Percentiles rank a stretch among this genome's conserved stretches.
Conservation (phyloP, 768 basidiomycete species). For the Hericium erinaceus region DNA sequence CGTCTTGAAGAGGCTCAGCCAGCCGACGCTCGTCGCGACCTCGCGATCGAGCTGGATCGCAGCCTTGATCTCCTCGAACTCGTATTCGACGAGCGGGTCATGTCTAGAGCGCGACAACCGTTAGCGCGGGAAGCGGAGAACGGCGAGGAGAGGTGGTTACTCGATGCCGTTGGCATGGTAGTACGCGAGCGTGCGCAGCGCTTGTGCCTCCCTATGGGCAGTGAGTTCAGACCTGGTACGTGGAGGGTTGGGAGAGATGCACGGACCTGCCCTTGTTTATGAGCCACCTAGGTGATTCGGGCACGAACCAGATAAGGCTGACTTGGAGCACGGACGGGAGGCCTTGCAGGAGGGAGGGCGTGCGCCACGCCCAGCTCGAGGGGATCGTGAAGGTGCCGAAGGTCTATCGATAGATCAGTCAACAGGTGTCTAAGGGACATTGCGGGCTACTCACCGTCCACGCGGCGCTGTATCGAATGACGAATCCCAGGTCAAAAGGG, state of each 20-base stretch:
- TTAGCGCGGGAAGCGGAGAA: not conserved
- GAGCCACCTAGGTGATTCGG: slow-evolving; percentile 29
- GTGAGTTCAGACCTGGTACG: not conserved
- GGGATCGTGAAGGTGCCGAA: slow-evolving; percentile 31
- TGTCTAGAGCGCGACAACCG: not conserved
- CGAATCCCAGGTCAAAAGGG: not conserved
- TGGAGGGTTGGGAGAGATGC: not conserved
- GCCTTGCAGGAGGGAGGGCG: slow-evolving; percentile 30
- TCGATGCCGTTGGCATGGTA: slow-evolving; percentile 47
- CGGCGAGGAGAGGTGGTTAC: not conserved
- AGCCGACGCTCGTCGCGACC: slow-evolving; percentile 15
- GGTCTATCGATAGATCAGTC: slow-evolving; percentile 10
- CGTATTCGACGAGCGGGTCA: slow-evolving; percentile 17
- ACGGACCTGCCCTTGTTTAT: slow-evolving; percentile 19
- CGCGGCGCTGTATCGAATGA: slow-evolving; percentile 12
- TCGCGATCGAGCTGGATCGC: slow-evolving; percentile 23
- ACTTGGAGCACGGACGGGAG: slow-evolving; percentile 27
- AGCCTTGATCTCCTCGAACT: slow-evolving; percentile 29
- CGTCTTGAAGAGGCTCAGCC: slow-evolving; percentile 21
- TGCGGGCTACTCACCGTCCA: slow-evolving; percentile 16
- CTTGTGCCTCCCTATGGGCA: slow-evolving; percentile 28
- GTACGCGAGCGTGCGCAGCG: slow-evolving; percentile 39
- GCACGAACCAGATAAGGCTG: slow-evolving; percentile 30
- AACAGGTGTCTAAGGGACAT: not conserved
- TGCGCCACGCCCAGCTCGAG: slow-evolving; percentile 33